Evolutionary conservation across 257 asterid genomes (phyloP), one percentile per base, ranked within the genome.

Genomic region (Capsicum baccatum): DNA sequence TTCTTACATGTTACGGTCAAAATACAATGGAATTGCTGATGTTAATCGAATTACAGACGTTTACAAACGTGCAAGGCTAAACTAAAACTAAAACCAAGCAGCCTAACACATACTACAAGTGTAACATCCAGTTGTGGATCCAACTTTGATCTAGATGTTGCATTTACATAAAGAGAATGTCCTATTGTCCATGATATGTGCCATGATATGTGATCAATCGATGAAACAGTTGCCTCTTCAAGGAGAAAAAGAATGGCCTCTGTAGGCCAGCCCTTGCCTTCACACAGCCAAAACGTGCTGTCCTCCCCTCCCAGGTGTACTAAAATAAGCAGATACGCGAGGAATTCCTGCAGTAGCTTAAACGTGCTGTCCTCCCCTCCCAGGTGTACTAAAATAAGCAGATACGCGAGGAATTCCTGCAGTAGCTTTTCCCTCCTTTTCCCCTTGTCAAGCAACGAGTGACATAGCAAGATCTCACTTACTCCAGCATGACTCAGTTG

Each of bases 401-500:
- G 81, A 76, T 76, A 26, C 3, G 15, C 8, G 16, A 76, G 0
- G 63, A 76, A 76, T 54, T 76, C 81, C 44, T 3, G 5, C n/a
- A 52, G 63, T 26, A 50, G 44, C 26, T 26, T 1, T 19, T 5
- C 54, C 14, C 1, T 54, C 48, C 47, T 76, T 21, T 15, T 14
- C 21, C 21, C 81, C 21, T 76, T 26, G 21, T 4, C 81, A 76
- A 26, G 81, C 26, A 15, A 52, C 33, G 63, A 52, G 48, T 63
- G 54, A n/a, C 47, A 50, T 11, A 74, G 15, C 60, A 73, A 19
- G 15, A 26, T 68, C 13, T 68, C 52, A 68, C 16, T 68, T 76
- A 54, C 17, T 21, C 81, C 81, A 76, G 81, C 63, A 76, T 52
- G 63, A 76, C 48, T 52, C 50, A 13, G 15, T 76, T 76, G 81